Conservation (phyloP, 345 rosid genomes). For the Populus pruinosa region DNA sequence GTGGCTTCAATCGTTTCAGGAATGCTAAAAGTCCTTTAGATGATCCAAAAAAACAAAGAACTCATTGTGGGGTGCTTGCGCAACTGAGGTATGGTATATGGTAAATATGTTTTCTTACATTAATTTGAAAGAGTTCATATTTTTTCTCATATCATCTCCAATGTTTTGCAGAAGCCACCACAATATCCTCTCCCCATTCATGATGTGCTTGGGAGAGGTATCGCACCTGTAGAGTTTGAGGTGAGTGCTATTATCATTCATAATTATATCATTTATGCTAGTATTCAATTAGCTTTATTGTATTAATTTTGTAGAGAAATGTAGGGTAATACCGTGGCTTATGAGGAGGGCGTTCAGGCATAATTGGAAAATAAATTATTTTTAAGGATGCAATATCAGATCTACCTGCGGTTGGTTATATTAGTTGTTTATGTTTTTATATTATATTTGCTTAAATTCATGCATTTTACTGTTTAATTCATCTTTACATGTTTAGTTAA, state of each 20-base stretch:
- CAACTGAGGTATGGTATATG: conserved; percentile 36
- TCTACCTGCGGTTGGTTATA: conserved; percentile 48
- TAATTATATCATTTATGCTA: neutral
- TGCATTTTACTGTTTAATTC: neutral
- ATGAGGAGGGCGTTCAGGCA: conserved; percentile 36
- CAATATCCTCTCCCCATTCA: conserved; percentile 81
- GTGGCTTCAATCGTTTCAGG: conserved; percentile 69
- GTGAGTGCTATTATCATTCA: conserved; percentile 24
- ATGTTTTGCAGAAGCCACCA: conserved; percentile 50
- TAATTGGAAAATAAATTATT: conserved; percentile 38
- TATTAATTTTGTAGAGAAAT: neutral
- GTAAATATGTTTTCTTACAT: neutral
- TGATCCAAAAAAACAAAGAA: conserved; percentile 64
- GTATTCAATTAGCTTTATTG: neutral
- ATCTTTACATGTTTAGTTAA: conserved; percentile 32
- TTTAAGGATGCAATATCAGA: conserved; percentile 57
- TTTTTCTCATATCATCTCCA: neutral
- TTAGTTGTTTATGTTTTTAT: neutral
- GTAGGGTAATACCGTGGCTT: conserved; percentile 45
- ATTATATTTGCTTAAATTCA: neutral
- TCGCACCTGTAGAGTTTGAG: conserved; percentile 55
- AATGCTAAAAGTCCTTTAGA: conserved; percentile 43
- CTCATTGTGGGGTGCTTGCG: conserved; percentile 70
- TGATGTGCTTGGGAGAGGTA: conserved; percentile 58
- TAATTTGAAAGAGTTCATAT: neutral